A percentile compares a stretch with the other conserved stretches of the same genome.
Evolutionary conservation across 768 basidiomycete genomes (phyloP).

Genomic region (Neoboletus subvelutipes): DNA sequence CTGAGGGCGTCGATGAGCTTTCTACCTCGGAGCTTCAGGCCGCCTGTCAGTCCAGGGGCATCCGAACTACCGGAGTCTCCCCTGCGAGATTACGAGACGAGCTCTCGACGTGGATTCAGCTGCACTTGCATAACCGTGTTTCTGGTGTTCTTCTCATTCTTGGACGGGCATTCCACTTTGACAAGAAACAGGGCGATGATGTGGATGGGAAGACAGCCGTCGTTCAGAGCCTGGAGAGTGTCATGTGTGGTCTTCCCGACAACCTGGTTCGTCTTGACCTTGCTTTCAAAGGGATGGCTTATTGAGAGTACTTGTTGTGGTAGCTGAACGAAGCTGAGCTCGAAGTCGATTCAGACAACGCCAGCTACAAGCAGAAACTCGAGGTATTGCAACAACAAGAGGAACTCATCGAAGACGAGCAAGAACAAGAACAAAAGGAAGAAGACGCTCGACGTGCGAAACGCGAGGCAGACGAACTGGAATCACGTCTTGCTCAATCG

Average conservation of each 20-base stretch:
- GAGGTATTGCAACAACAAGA: conserved; percentile 98
- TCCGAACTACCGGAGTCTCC: conserved; percentile 83
- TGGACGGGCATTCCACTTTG: conserved; percentile 94
- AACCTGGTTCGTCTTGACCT: conserved; percentile 67
- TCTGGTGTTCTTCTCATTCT: conserved; percentile 93
- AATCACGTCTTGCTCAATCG: conserved; percentile 75
- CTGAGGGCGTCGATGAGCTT: conserved; percentile 87
- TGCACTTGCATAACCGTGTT: conserved; percentile 88
- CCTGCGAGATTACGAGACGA: conserved; percentile 89
- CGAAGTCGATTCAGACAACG: conserved; percentile 90
- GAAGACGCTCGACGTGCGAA: conserved; percentile 86
- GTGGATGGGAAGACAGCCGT: conserved; percentile 83
- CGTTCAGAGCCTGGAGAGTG: conserved; percentile 81
- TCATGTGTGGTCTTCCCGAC: conserved; percentile 89
- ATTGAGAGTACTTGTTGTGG: background rate
- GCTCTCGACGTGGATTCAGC: conserved; percentile 85
- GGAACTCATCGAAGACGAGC: conserved; percentile 98
- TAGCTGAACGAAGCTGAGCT: conserved; percentile 97
- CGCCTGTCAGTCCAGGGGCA: conserved; percentile 92
- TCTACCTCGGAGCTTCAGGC: conserved; percentile 90
- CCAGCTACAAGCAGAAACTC: conserved; percentile 96
- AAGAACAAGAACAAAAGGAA: conserved; percentile 96
- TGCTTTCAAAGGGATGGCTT: background rate
- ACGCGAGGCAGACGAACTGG: conserved; percentile 76
- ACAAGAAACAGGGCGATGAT: conserved; percentile 66